Evolutionary conservation across 2,329 filamentous ascomycete species (phyloP).

Genomic region (Dissoconium aciculare): DNA sequence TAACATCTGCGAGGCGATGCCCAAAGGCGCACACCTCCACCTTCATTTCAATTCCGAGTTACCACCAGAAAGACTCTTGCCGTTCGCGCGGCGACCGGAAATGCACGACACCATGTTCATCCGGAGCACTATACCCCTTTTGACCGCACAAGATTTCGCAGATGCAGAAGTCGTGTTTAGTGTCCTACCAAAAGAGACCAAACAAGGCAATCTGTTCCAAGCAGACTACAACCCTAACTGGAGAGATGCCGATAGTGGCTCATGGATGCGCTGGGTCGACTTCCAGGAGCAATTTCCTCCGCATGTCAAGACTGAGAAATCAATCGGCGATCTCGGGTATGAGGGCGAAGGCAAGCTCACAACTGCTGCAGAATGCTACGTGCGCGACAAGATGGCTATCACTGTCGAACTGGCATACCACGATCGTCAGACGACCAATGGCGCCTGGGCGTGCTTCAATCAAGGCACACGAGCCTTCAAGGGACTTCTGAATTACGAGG

Average conservation of each 20-base stretch:
- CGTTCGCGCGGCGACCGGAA: slow-evolving; percentile 29
- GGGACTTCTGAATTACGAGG: slow-evolving; percentile 52
- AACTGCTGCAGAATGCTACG: slow-evolving; percentile 17
- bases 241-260: slow-evolving; percentile 13
- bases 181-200: slow-evolving; percentile 26
- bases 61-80: slow-evolving; percentile 44
- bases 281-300: slow-evolving; percentile 31
- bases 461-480: slow-evolving; percentile 57
- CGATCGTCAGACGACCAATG: slow-evolving; percentile 21
- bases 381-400: slow-evolving; percentile 19
- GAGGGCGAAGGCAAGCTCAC: slow-evolving; percentile 5
- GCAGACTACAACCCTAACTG: slow-evolving; percentile 28
- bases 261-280: slow-evolving; percentile 33
- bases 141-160: slow-evolving; percentile 29
- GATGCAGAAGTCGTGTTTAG: slow-evolving; percentile 49
- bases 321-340: no score
- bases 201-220: slow-evolving; percentile 34
- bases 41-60: slow-evolving; percentile 68
- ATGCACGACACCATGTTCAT: slow-evolving; percentile 53
- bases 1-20: slow-evolving; percentile 42
- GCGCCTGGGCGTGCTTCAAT: slow-evolving; percentile 49
- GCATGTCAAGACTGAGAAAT: slow-evolving; percentile 9
- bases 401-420: slow-evolving; percentile 13
- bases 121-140: slow-evolving; percentile 42
- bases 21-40: slow-evolving; percentile 60